These are phyloP conservation scores for Eimeria falciformis DNA, from an alignment of 169 alveolate species.

Conservation along the genomic window DNA sequence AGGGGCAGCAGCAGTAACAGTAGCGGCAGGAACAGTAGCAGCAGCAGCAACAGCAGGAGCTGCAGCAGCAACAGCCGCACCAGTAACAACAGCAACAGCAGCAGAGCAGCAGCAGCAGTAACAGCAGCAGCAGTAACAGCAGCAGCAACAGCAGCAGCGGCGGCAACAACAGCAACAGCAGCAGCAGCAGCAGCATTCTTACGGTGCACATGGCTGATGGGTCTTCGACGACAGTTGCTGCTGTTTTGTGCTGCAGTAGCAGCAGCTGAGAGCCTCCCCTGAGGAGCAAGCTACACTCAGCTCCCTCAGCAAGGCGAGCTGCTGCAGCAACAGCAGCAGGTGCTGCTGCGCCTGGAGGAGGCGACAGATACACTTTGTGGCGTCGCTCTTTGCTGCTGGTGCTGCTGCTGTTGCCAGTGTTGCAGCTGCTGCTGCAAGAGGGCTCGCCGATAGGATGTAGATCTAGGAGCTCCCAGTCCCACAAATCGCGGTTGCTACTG, in stretches of 20 bases:
- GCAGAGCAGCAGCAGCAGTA: not conserved
- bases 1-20: not conserved
- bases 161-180: not conserved
- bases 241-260: conserved; percentile 45
- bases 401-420: not conserved
- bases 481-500: not conserved
- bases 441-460: not conserved
- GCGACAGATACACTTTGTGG: no score
- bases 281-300: not conserved
- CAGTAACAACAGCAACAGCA: not conserved
- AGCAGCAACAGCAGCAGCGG: conserved; percentile 4
- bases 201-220: conserved; percentile 10
- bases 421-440: not conserved
- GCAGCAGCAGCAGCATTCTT: conserved; percentile 12
- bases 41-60: not conserved
- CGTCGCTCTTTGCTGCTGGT: not conserved
- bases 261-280: conserved; percentile 37
- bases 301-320: conserved; percentile 42
- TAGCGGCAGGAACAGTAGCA: not conserved
- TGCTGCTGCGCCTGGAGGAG: not conserved
- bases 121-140: not conserved
- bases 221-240: conserved; percentile 6
- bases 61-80: conserved; percentile 15
- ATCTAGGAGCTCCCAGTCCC: conserved; percentile 36
- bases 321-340: conserved; percentile 24